Conservation (phyloP, 2,329 filamentous ascomycete species). For the Chaetoscypha palmicola region DNA sequence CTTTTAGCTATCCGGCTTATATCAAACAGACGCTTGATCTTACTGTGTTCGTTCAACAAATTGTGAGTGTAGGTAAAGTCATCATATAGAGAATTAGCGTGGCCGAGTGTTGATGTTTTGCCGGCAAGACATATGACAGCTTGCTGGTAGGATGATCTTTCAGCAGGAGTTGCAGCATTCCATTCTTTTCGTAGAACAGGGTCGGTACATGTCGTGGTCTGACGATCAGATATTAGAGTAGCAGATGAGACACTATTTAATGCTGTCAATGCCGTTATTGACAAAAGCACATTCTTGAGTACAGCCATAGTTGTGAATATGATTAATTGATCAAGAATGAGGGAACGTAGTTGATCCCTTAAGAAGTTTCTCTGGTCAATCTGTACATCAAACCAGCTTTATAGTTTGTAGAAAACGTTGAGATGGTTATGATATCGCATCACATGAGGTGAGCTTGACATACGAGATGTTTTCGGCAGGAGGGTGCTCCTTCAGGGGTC, state of each 20-base stretch:
- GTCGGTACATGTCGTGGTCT: neutral
- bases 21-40: neutral
- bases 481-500: no score
- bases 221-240: neutral
- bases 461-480: no score
- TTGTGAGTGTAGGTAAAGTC: constrained; percentile 9
- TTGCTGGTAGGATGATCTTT: constrained; percentile 3
- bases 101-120: constrained; percentile 4
- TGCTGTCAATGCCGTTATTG: neutral
- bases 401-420: no score
- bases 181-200: constrained; percentile 8
- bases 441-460: no score
- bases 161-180: constrained; percentile 1
- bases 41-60: neutral
- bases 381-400: no score
- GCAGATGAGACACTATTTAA: neutral
- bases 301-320: no score
- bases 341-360: no score
- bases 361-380: no score
- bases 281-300: neutral
- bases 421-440: no score
- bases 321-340: no score
- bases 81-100: constrained; percentile 5
- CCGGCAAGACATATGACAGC: constrained; percentile 7
- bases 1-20: neutral